Evolutionary conservation across 148 eudicot genomes (phyloP).

Genomic region (Camellia lanceoleosa): DNA sequence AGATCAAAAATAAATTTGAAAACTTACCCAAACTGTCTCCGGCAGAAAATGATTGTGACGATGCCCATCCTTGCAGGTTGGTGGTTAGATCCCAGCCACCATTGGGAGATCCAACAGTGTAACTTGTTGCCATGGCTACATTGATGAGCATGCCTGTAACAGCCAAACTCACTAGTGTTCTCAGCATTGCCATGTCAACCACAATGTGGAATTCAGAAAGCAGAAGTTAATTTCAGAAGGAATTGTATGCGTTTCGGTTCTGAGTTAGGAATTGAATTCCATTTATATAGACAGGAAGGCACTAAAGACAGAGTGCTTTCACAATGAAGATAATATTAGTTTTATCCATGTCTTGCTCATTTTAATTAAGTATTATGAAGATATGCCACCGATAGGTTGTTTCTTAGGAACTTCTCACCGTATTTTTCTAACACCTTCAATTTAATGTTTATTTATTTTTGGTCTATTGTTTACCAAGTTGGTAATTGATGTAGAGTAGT

Average conservation of each 20-base stretch:
- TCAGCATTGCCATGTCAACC: conserved; percentile 15
- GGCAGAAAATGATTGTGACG: conserved; percentile 9
- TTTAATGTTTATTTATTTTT: background rate
- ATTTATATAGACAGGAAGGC: conserved; percentile 7
- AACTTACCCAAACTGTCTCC: conserved; percentile 37
- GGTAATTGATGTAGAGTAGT: background rate
- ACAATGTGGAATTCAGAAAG: background rate
- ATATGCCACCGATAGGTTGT: conserved; percentile 5
- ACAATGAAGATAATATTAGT: background rate
- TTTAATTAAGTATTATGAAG: background rate
- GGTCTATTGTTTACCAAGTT: background rate
- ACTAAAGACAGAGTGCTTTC: background rate
- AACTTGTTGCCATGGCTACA: conserved; percentile 22
- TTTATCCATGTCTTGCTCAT: background rate
- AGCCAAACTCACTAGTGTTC: conserved; percentile 21
- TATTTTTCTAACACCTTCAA: background rate
- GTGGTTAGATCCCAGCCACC: conserved; percentile 38
- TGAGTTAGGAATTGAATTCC: background rate
- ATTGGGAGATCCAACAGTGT: conserved; percentile 28
- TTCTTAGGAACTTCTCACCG: background rate
- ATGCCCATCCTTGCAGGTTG: conserved; percentile 25
- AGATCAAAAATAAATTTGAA: background rate
- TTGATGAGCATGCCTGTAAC: conserved; percentile 19
- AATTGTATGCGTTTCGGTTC: background rate
- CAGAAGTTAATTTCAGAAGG: background rate